These are phyloP conservation scores for Colletotrichum tropicale DNA, from an alignment of 2,329 filamentous ascomycete genomes.

Conservation along the genomic window DNA sequence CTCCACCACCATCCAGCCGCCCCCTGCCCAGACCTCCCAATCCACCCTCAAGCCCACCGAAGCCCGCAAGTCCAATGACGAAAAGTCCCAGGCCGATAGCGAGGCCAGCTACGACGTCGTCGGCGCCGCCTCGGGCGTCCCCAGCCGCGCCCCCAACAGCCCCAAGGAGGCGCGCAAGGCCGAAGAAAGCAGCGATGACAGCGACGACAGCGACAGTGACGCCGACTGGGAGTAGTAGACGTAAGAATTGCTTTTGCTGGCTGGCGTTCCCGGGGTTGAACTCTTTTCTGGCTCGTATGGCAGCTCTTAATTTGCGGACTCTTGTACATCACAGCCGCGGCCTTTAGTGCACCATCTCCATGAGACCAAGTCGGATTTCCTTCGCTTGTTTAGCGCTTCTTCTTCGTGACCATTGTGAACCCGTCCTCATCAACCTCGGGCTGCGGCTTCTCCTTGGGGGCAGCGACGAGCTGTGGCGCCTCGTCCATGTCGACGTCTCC, in stretches of 20 bases:
- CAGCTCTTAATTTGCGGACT: slow-evolving; percentile 68
- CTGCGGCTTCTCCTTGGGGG: slow-evolving; percentile 65
- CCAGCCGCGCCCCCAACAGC: slow-evolving; percentile 77
- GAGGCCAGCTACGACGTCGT: slow-evolving; percentile 97
- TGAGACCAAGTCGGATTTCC: slow-evolving; percentile 2
- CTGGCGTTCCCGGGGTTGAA: slow-evolving; percentile 22
- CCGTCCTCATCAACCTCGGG: slow-evolving; percentile 83
- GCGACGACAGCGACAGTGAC: slow-evolving; percentile 67
- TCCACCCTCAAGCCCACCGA: slow-evolving; percentile 64
- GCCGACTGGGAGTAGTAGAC: slow-evolving; percentile 78
- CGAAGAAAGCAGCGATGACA: slow-evolving; percentile 70
- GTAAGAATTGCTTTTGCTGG: slow-evolving; percentile 3
- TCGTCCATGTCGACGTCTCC: slow-evolving; percentile 72
- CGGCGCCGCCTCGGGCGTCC: slow-evolving; percentile 74
- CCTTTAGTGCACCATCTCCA: slow-evolving; percentile 3
- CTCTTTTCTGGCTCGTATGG: slow-evolving; percentile 9
- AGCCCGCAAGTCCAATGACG: slow-evolving; percentile 79
- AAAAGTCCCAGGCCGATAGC: slow-evolving; percentile 89
- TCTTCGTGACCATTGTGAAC: slow-evolving; percentile 76
- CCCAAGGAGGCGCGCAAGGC: slow-evolving; percentile 61
- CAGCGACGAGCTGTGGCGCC: slow-evolving; percentile 64
- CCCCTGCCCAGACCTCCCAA: slow-evolving; percentile 37
- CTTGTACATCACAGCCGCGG: slow-evolving; percentile 76
- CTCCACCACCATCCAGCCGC: slow-evolving; percentile 63
- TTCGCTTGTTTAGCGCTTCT: slow-evolving; percentile 58